phyloP scores from a whole-genome alignment of 2,329 filamentous ascomycete species.

The Diaporthe humulicola region DNA sequence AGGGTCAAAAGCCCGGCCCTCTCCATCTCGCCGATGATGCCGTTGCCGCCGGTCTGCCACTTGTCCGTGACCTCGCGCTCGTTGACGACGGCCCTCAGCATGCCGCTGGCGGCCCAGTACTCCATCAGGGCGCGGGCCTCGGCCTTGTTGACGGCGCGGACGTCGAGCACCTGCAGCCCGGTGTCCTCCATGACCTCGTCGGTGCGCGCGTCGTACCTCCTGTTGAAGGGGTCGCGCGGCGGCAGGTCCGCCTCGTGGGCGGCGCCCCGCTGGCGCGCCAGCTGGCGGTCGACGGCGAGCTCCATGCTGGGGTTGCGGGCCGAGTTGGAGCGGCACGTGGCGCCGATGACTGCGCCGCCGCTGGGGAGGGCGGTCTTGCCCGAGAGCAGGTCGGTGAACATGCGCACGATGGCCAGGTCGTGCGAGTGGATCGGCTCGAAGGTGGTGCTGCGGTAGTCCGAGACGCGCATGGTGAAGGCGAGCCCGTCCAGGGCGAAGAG shows the following conservation, averaged over 20 bases:
- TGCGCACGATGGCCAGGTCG: slow-evolving; percentile 81
- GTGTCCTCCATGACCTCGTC: slow-evolving; percentile 63
- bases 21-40: slow-evolving; percentile 89
- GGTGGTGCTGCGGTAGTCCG: slow-evolving; percentile 79
- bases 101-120: slow-evolving; percentile 91
- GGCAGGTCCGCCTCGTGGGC: slow-evolving; percentile 47
- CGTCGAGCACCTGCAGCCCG: slow-evolving; percentile 62
- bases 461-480: slow-evolving; percentile 83
- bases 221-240: slow-evolving; percentile 65
- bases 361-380: slow-evolving; percentile 72
- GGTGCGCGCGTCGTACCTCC: slow-evolving; percentile 69
- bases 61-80: slow-evolving; percentile 81
- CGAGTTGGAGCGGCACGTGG: slow-evolving; percentile 80
- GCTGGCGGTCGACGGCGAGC: slow-evolving; percentile 72
- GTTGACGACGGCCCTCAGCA: slow-evolving; percentile 79
- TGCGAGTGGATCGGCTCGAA: slow-evolving; percentile 86
- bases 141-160: slow-evolving; percentile 78
- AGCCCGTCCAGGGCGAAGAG: slow-evolving; percentile 85
- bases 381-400: slow-evolving; percentile 80
- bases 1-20: slow-evolving; percentile 68
- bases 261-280: slow-evolving; percentile 54
- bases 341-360: slow-evolving; percentile 83
- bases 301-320: slow-evolving; percentile 76
- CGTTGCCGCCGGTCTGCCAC: slow-evolving; percentile 86
- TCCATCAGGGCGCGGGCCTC: slow-evolving; percentile 88